These are phyloP conservation scores for Elongisporangium undulatum DNA, from an alignment of 352 stramenopile genomes.

Conservation along the genomic window DNA sequence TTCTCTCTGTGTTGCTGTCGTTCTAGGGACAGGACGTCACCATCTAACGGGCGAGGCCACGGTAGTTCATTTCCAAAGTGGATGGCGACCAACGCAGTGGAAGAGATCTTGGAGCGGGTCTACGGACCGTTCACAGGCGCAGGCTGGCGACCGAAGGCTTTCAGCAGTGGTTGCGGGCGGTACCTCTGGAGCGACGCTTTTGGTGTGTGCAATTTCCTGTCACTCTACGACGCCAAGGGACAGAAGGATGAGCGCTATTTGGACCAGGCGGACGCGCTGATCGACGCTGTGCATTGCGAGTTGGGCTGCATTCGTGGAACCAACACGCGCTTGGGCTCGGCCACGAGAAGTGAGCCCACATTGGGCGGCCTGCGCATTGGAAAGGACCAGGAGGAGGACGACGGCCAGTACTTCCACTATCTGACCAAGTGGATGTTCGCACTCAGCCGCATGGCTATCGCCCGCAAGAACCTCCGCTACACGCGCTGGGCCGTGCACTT, in stretches of 20 bases:
- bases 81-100: neutral
- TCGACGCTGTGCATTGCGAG: slow-evolving; percentile 17
- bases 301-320: slow-evolving; percentile 20
- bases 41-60: neutral
- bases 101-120: slow-evolving; percentile 18
- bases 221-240: slow-evolving; percentile 11
- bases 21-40: neutral
- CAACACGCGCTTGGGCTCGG: slow-evolving; percentile 6
- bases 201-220: slow-evolving; percentile 24
- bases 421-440: slow-evolving; percentile 41
- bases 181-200: slow-evolving; percentile 37
- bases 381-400: slow-evolving; percentile 21
- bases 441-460: slow-evolving; percentile 19
- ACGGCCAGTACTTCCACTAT: slow-evolving; percentile 38
- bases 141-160: slow-evolving; percentile 14
- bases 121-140: slow-evolving; percentile 21
- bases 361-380: slow-evolving; percentile 25
- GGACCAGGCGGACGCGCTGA: slow-evolving; percentile 19
- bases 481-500: slow-evolving; percentile 19
- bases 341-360: slow-evolving; percentile 7
- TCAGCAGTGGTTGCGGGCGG: slow-evolving; percentile 11
- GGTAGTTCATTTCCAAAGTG: neutral
- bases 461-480: slow-evolving; percentile 9
- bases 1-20: neutral
- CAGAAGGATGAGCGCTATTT: slow-evolving; percentile 8